phyloP scores from a whole-genome alignment of 352 stramenopile genomes.

The Pythium myriotylum region DNA sequence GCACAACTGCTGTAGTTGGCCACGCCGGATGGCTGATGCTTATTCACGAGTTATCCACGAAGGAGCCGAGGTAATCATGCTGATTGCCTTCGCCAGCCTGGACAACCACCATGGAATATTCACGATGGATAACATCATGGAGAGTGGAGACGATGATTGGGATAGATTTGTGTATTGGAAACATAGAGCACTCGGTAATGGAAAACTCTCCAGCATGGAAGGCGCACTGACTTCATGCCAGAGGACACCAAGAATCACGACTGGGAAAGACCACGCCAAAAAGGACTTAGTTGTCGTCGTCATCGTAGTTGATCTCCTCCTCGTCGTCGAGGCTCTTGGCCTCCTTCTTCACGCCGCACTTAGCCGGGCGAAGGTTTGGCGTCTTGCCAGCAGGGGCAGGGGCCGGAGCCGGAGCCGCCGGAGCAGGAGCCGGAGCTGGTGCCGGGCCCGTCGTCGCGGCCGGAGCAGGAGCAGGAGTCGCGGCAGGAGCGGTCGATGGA shows the following conservation, averaged over 20 bases:
- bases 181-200: not conserved
- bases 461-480: not conserved
- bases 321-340: constrained; percentile 13
- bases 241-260: not conserved
- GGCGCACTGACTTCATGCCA: not conserved
- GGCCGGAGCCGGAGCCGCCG: constrained; percentile 1
- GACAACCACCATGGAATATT: too few species aligned
- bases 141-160: not conserved
- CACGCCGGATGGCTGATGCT: too few species aligned
- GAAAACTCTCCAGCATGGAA: not conserved
- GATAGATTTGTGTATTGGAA: not conserved
- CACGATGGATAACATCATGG: too few species aligned
- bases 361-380: not conserved
- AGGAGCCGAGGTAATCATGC: too few species aligned
- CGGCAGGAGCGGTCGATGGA: not conserved
- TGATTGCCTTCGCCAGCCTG: too few species aligned
- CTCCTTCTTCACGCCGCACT: constrained; percentile 21
- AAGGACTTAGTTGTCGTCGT: constrained; percentile 5
- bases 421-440: not conserved
- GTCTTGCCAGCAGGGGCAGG: constrained; percentile 6
- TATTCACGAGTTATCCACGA: too few species aligned
- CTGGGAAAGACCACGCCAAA: not conserved
- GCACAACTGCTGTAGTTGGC: too few species aligned
- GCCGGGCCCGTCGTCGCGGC: not conserved
- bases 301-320: constrained; percentile 2